Conservation (phyloP, 1,139 yeast genomes). For the Pichia sp. region DNA sequence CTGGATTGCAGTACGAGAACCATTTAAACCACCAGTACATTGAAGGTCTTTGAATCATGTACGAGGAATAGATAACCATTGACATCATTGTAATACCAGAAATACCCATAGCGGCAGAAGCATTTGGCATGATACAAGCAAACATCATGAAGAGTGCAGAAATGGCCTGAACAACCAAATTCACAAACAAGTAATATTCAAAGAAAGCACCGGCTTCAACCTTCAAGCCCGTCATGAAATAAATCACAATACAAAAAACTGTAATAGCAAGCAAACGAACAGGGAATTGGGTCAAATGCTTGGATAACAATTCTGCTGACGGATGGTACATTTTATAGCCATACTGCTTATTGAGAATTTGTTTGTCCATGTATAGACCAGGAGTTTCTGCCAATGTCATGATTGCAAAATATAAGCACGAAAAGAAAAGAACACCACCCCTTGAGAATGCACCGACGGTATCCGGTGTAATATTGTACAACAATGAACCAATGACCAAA, state of each 20-base stretch:
- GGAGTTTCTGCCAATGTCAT: conserved; percentile 35
- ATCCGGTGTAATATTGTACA: conserved; percentile 26
- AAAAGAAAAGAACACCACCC: conserved; percentile 34
- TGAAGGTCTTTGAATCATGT: conserved; percentile 46
- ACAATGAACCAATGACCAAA: conserved; percentile 32
- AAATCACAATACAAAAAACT: conserved; percentile 30
- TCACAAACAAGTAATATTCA: conserved; percentile 33
- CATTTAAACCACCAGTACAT: conserved; percentile 63
- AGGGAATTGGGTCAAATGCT: conserved; percentile 33
- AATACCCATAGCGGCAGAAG: conserved; percentile 43
- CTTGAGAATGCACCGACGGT: conserved; percentile 32
- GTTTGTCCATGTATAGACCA: conserved; percentile 33
- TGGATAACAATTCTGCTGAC: conserved; percentile 39
- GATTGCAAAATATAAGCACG: conserved; percentile 36
- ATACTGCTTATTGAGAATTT: conserved; percentile 36
- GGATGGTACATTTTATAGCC: conserved; percentile 37
- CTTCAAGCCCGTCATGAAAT: conserved; percentile 35
- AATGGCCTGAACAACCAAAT: conserved; percentile 33
- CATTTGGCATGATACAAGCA: conserved; percentile 39
- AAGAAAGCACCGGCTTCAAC: conserved; percentile 36
- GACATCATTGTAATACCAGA: conserved; percentile 42
- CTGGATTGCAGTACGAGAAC: conserved; percentile 49
- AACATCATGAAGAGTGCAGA: conserved; percentile 38
- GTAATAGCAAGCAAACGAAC: conserved; percentile 28
- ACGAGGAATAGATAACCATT: conserved; percentile 44